These are phyloP conservation scores for Amanita polypyramis DNA, from an alignment of 768 basidiomycete species.

Conservation along the genomic window DNA sequence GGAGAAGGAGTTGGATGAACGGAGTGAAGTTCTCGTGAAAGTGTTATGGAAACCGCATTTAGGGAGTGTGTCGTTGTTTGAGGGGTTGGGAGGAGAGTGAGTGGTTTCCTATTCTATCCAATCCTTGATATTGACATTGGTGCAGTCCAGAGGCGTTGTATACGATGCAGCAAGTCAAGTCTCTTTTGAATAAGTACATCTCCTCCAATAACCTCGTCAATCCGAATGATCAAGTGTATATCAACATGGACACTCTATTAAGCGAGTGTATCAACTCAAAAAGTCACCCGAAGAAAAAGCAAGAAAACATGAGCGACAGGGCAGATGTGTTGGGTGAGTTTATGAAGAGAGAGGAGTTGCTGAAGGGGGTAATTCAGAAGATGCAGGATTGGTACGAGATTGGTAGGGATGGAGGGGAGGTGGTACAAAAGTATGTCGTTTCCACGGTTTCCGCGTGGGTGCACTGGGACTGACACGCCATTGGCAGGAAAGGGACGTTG, in stretches of 20 bases:
- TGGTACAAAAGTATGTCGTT: constrained; percentile 44
- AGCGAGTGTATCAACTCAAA: constrained; percentile 26
- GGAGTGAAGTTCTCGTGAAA: constrained; percentile 26
- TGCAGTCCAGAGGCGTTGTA: constrained; percentile 43
- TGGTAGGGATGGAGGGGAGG: constrained; percentile 39
- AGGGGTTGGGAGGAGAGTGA: constrained; percentile 52
- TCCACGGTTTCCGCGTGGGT: not conserved
- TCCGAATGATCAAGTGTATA: constrained; percentile 50
- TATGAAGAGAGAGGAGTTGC: constrained; percentile 56
- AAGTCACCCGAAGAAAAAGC: constrained; percentile 20
- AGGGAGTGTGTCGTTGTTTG: constrained; percentile 46
- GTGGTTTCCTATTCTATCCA: constrained; percentile 11
- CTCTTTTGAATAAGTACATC: constrained; percentile 55
- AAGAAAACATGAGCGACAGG: constrained; percentile 15
- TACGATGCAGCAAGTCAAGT: constrained; percentile 43
- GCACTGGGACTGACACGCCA: not conserved
- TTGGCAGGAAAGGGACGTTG: constrained; percentile 61
- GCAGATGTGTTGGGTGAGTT: constrained; percentile 27
- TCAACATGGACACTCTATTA: constrained; percentile 53
- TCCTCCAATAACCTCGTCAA: constrained; percentile 52
- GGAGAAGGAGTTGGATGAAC: constrained; percentile 37
- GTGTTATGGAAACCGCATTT: constrained; percentile 75
- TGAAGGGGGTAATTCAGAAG: constrained; percentile 38
- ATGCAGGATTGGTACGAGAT: constrained; percentile 80
- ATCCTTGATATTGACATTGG: not conserved